phyloP scores from a whole-genome alignment of 1,284 basidiomycete species.

The Rhodotorula mucilaginosa region DNA sequence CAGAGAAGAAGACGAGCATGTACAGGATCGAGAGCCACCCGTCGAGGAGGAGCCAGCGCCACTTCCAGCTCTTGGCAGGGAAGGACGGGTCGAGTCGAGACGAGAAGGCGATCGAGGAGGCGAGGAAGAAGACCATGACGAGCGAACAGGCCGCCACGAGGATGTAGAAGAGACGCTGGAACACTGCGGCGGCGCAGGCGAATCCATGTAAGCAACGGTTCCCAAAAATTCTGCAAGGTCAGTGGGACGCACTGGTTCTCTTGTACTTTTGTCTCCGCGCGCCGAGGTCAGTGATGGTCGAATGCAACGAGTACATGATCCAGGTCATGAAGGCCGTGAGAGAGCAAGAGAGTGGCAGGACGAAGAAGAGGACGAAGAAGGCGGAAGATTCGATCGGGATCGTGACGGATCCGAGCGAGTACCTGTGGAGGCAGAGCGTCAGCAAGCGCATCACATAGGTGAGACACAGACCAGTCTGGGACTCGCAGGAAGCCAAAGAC shows the following conservation, averaged over 20 bases:
- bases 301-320: constrained; percentile 59
- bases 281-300: constrained; percentile 76
- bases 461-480: neutral
- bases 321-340: constrained; percentile 90
- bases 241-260: constrained; percentile 32
- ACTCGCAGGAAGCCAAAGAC: constrained; percentile 77
- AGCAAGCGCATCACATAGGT: neutral
- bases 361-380: constrained; percentile 48
- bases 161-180: constrained; percentile 71
- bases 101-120: constrained; percentile 87
- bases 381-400: constrained; percentile 70
- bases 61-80: constrained; percentile 86
- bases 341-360: constrained; percentile 82
- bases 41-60: constrained; percentile 93
- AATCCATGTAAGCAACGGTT: neutral
- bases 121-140: constrained; percentile 80
- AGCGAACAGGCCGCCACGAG: constrained; percentile 79
- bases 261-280: constrained; percentile 85
- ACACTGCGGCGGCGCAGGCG: constrained; percentile 45
- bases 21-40: constrained; percentile 81
- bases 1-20: constrained; percentile 71
- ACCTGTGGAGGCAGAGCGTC: constrained; percentile 55
- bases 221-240: neutral
- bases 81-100: constrained; percentile 89
- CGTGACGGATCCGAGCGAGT: constrained; percentile 87